A percentile compares a stretch with the other conserved stretches of the same genome.
Conservation (phyloP, 2,329 filamentous ascomycete genomes). For the Diaporthe ampelina region DNA sequence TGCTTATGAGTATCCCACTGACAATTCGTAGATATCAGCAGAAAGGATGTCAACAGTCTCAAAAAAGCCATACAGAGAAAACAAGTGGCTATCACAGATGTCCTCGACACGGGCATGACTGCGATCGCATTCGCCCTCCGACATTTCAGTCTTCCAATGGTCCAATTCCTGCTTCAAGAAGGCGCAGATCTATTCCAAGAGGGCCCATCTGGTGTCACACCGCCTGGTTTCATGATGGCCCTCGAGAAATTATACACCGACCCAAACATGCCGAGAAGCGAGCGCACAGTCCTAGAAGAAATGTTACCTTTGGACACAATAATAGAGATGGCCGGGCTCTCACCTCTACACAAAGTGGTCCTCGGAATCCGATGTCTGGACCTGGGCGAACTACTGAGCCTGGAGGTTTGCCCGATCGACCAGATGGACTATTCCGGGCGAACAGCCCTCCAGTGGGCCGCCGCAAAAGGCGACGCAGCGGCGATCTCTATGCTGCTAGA, state of each 20-base stretch:
- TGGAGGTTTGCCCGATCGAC: conserved; percentile 7
- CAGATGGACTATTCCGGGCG: conserved; percentile 3
- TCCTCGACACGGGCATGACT: conserved; percentile 22
- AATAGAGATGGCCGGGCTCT: conserved; percentile 23
- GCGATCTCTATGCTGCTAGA: not conserved
- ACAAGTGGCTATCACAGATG: not conserved
- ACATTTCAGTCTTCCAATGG: conserved; percentile 10
- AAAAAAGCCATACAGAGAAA: conserved; percentile 6
- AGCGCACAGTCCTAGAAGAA: conserved; percentile 1
- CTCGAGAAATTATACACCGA: conserved; percentile 21
- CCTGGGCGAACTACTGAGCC: not conserved
- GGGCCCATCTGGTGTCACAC: not conserved
- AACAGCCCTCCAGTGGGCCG: conserved; percentile 22
- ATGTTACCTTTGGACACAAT: conserved; percentile 19
- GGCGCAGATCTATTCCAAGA: conserved; percentile 21
- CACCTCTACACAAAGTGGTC: conserved; percentile 22
- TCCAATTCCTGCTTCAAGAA: conserved; percentile 14
- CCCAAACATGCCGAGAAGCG: not conserved
- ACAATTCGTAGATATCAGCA: conserved; percentile 9
- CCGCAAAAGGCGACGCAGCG: not conserved
- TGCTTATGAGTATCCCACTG: not conserved
- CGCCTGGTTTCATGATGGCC: conserved; percentile 21
- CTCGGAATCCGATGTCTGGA: conserved; percentile 20
- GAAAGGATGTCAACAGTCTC: conserved; percentile 5
- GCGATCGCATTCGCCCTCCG: conserved; percentile 6